Evolutionary conservation across 345 rosid species (phyloP).

Genomic region (Firmiana major): DNA sequence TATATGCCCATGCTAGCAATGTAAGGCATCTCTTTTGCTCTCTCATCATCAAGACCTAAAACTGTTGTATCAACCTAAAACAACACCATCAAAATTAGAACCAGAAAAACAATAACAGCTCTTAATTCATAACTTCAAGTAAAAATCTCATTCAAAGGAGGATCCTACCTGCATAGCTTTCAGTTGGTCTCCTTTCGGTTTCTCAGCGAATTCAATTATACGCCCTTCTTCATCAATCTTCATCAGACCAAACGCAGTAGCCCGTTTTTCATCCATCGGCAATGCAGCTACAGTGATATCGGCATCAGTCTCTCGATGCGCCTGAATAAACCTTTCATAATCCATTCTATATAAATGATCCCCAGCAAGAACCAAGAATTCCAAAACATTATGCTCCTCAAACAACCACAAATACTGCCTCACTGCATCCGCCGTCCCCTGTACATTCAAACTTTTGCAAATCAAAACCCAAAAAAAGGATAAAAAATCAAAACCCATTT

Average conservation of each 20-base stretch:
- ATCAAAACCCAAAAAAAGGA: background rate
- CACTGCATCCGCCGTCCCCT: slow-evolving; percentile 99
- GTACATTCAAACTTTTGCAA: slow-evolving; percentile 10
- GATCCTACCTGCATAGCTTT: slow-evolving; percentile 76
- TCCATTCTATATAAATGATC: slow-evolving; percentile 98
- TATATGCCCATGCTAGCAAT: slow-evolving; percentile 99
- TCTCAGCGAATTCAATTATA: slow-evolving; percentile 86
- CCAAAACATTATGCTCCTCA: slow-evolving; percentile 95
- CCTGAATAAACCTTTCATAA: slow-evolving; percentile 92
- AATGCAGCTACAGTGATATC: slow-evolving; percentile 98
- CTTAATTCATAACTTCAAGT: background rate
- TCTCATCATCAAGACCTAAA: slow-evolving; percentile 83
- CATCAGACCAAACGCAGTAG: slow-evolving; percentile 93
- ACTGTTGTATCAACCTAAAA: slow-evolving; percentile 89
- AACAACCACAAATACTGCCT: slow-evolving; percentile 95
- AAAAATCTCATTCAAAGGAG: background rate
- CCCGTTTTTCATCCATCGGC: slow-evolving; percentile 93
- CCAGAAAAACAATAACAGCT: background rate
- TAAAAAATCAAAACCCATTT: background rate
- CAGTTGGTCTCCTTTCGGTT: slow-evolving; percentile 91
- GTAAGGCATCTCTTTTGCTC: slow-evolving; percentile 92
- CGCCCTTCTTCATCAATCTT: slow-evolving; percentile 98
- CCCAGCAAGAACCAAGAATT: slow-evolving; percentile 90
- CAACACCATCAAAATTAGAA: slow-evolving; percentile 2
- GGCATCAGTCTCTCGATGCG: slow-evolving; percentile 94